Evolutionary conservation across 2,329 filamentous ascomycete species (phyloP), one percentile per base, ranked within the genome.

Genomic region (Ascochyta rabiei): DNA sequence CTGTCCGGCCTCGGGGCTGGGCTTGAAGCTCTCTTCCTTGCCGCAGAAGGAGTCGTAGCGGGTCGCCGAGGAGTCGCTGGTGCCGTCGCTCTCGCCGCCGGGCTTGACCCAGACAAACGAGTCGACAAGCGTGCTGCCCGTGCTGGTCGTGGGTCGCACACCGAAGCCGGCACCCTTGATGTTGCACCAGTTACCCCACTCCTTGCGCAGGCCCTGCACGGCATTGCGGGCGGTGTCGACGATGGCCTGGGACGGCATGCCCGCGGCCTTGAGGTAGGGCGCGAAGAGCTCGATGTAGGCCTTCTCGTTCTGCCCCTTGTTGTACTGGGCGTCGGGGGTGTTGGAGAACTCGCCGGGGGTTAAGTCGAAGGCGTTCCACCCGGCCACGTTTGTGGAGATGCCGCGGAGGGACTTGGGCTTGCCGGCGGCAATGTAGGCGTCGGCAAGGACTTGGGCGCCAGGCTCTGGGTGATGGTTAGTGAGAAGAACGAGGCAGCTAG

Each of bases 71-170:
- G 66, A 55, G 50, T 77, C 69, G 30, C 64, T 72, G 0, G 80
- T 82, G 53, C 81, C 80, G 60, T 83, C 81, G 18, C 76, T 77
- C 70, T 83, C 81, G 49, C 80, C 81, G 63, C 87, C 87, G 5
- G 87, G 87, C 81, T 89, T 89, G 64, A 89, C 78, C 87, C 87
- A 89, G 55, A 89, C 86, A 60, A 89, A 87, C 26, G 86, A 82
- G 71, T 90, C 87, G 19, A 82, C 78, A 21, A 86, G 76, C 1
- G 75, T 68, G 56, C 84, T 79, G 15, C 84, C 85, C 4, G 87
- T 89, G 69, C 81, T 78, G 23, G 82, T 76, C 0, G 83, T 83
- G 1, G 86, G 86, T 10, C 85, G 81, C 15, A 76, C 75, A 61
- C 87, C 87, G 62, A 88, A 89, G 12, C 86, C 86, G 46, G 85